Evolutionary conservation across 768 basidiomycete species (phyloP), one percentile per base, ranked within the genome.

Genomic region (Boletus rex-veris): DNA sequence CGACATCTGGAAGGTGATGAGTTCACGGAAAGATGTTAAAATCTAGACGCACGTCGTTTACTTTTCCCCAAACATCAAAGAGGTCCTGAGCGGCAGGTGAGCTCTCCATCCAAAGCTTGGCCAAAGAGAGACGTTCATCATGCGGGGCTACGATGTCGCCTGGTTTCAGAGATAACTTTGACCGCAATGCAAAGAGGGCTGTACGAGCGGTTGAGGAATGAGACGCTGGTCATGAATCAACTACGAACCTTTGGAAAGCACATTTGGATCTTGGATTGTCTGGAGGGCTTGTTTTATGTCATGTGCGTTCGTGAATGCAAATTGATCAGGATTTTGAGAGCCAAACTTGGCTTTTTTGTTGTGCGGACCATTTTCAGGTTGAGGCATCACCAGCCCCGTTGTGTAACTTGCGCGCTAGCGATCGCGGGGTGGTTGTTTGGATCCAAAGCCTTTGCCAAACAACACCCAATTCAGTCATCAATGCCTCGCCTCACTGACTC

Each of bases 51-150:
- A 87, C 87, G 31, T 78, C 74, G 43, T 73, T 77, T 2, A 75
- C 56, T 7, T 61, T 67, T 50, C 85, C 83, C 85, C 86, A 90
- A 14, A 86, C 58, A 18, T 71, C 64, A 60, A 91, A 87, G 4
- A 90, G 48, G 50, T 88, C 84, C 33, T 76, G 73, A 26, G 80
- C 83, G 2, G 79, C 82, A 0, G 84, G 78, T 11, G 74, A 75
- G 11, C 63, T 68, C 36, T 80, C 80, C 58, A 91, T 67, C 87
- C 88, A 92, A 40, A 75, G 70, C 58, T 81, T 80, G 0, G 76
- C 80, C 6, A 91, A 74, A 3, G 76, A 48, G 8, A 92, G 67
- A 33, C 89, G 77, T 33, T 75, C 76, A 67, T 92, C 89, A 33
- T 80, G 75, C 0, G 80, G 75, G 3, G 77, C 53, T 12, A 88